A percentile compares a stretch with the other conserved stretches of the same genome.
phyloP scores from a whole-genome alignment of 345 rosid species.

The Limnanthes douglasii region DNA sequence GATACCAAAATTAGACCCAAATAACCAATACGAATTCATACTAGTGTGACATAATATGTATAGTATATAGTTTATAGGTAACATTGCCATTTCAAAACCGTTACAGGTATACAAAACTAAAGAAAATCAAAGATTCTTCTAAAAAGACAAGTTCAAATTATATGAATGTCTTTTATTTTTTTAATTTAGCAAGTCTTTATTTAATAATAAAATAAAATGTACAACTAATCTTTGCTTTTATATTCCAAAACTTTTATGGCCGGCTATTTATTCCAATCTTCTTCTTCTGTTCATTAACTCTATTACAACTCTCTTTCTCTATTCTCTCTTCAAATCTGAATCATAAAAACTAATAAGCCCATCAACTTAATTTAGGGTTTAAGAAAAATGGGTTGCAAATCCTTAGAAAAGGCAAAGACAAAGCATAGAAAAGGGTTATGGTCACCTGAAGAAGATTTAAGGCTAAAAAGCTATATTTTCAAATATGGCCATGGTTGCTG shows the following conservation, averaged over 20 bases:
- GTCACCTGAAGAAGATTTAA: conserved; percentile 96
- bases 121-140: background rate
- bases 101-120: too few relatives aligned
- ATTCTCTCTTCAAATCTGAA: too few relatives aligned
- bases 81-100: too few relatives aligned
- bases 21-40: too few relatives aligned
- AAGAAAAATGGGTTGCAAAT: conserved; percentile 23
- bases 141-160: background rate
- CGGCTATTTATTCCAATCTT: conserved; percentile 16
- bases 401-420: conserved; percentile 36
- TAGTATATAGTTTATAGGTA: too few relatives aligned
- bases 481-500: conserved; percentile 74
- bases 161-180: background rate
- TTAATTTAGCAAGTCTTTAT: conserved; percentile 6
- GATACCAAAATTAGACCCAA: too few relatives aligned
- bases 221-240: conserved; percentile 12
- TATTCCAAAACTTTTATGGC: conserved; percentile 8
- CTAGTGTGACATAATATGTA: too few relatives aligned
- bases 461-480: conserved; percentile 44
- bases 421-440: conserved; percentile 81
- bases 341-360: too few relatives aligned
- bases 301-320: too few relatives aligned
- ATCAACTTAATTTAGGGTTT: background rate
- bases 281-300: too few relatives aligned
- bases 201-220: too few relatives aligned